These are phyloP conservation scores for Inonotus hispidus DNA, from an alignment of 1,284 basidiomycete species.

Conservation along the genomic window DNA sequence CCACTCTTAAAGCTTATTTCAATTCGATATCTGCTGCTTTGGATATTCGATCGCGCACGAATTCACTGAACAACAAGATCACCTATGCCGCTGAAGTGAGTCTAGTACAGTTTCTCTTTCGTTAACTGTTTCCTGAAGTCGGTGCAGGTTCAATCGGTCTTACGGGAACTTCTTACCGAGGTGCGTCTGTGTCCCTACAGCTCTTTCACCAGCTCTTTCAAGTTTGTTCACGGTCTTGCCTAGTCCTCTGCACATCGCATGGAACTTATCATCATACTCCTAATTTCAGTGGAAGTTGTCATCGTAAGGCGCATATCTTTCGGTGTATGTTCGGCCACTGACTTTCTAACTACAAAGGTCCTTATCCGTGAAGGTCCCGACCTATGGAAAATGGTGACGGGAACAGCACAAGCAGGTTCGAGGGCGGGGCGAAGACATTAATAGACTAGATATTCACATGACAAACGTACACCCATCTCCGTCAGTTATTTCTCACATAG, in stretches of 20 bases:
- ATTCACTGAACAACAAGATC: slow-evolving; percentile 85
- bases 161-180: slow-evolving; percentile 76
- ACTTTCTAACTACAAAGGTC: slow-evolving; percentile 35
- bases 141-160: slow-evolving; percentile 57
- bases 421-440: neutral
- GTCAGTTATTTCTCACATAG: neutral
- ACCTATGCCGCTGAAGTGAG: slow-evolving; percentile 85
- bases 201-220: neutral
- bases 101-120: slow-evolving; percentile 20
- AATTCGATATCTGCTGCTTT: slow-evolving; percentile 75
- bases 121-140: slow-evolving; percentile 10
- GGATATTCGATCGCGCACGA: slow-evolving; percentile 76
- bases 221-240: neutral
- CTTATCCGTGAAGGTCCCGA: slow-evolving; percentile 58
- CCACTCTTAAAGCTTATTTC: slow-evolving; percentile 62
- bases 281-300: slow-evolving; percentile 87
- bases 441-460: neutral
- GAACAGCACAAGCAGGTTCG: neutral
- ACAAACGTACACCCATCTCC: neutral
- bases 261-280: slow-evolving; percentile 86
- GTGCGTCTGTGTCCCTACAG: slow-evolving; percentile 30
- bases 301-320: slow-evolving; percentile 50
- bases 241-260: slow-evolving; percentile 83
- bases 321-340: neutral
- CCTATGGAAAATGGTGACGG: slow-evolving; percentile 48